Evolutionary conservation across 176 grass and related monocot species (phyloP).

Genomic region (Themeda triandra): DNA sequence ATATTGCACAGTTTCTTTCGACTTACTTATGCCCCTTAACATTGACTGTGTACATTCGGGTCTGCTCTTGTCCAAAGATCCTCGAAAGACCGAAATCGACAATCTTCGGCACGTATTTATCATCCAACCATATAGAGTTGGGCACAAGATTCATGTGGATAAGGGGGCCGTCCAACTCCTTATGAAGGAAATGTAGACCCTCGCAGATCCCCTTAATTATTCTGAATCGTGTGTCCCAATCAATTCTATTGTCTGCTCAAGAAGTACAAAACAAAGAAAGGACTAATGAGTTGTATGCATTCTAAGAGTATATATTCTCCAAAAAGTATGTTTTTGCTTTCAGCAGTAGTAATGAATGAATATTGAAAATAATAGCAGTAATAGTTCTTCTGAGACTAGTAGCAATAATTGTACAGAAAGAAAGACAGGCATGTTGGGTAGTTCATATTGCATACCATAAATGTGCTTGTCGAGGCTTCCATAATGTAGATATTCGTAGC

Average conservation of each 20-base stretch:
- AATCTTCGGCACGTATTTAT: background rate
- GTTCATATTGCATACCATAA: background rate
- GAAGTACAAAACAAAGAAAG: background rate
- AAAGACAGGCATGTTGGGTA: background rate
- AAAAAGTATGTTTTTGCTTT: background rate
- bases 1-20: background rate
- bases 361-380: background rate
- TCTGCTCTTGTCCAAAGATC: background rate
- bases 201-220: constrained; percentile 1
- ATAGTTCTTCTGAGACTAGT: background rate
- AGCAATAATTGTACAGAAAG: background rate
- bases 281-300: background rate
- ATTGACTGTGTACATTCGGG: background rate
- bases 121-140: background rate
- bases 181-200: background rate
- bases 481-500: background rate
- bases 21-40: background rate
- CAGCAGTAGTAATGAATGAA: no score
- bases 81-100: background rate
- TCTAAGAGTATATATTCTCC: no score
- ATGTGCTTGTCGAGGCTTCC: background rate
- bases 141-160: background rate
- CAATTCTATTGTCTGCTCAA: background rate
- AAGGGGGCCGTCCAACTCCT: background rate
- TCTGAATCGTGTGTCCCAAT: background rate